Conservation (phyloP, 352 stramenopile genomes). For the Blastocystis sp. region DNA sequence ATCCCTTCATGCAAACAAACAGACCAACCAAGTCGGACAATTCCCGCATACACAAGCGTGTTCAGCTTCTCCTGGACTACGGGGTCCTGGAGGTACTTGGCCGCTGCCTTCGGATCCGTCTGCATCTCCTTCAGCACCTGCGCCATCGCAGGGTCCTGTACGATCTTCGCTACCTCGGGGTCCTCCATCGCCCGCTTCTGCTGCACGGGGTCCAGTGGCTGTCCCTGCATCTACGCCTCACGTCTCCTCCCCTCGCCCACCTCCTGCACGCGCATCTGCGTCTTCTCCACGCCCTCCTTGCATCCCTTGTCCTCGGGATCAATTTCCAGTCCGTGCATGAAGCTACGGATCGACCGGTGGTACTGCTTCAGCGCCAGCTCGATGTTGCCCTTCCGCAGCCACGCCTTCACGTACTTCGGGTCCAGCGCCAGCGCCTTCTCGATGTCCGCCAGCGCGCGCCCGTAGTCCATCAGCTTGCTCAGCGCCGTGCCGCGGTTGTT, state of each 20-base stretch:
- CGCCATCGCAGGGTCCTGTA: slow-evolving; percentile 90
- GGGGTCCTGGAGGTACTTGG: slow-evolving; percentile 82
- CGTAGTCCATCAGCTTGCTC: slow-evolving; percentile 90
- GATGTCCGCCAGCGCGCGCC: slow-evolving; percentile 73
- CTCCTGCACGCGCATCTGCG: slow-evolving; percentile 79
- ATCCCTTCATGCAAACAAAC: too few relatives aligned
- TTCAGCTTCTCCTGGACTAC: slow-evolving; percentile 91
- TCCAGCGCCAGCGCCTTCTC: slow-evolving; percentile 94
- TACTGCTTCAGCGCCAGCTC: slow-evolving; percentile 97
- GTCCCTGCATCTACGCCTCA: slow-evolving; percentile 69
- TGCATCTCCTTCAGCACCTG: slow-evolving; percentile 94
- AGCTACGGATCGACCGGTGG: slow-evolving; percentile 91
- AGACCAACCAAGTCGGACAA: slow-evolving; percentile 73
- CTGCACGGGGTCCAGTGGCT: slow-evolving; percentile 84
- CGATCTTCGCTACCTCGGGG: slow-evolving; percentile 92
- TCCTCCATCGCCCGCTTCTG: slow-evolving; percentile 91
- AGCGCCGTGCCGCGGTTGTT: slow-evolving; percentile 93
- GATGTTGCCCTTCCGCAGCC: slow-evolving; percentile 91
- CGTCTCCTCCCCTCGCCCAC: slow-evolving; percentile 28
- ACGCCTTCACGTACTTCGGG: slow-evolving; percentile 97
- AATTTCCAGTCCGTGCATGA: slow-evolving; percentile 84
- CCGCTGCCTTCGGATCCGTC: slow-evolving; percentile 77
- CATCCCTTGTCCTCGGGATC: slow-evolving; percentile 86
- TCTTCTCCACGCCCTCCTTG: slow-evolving; percentile 83
- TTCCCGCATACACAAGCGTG: slow-evolving; percentile 91